phyloP scores from a whole-genome alignment of 192 early-diverging fungal genomes.

The Backusella luteola region DNA sequence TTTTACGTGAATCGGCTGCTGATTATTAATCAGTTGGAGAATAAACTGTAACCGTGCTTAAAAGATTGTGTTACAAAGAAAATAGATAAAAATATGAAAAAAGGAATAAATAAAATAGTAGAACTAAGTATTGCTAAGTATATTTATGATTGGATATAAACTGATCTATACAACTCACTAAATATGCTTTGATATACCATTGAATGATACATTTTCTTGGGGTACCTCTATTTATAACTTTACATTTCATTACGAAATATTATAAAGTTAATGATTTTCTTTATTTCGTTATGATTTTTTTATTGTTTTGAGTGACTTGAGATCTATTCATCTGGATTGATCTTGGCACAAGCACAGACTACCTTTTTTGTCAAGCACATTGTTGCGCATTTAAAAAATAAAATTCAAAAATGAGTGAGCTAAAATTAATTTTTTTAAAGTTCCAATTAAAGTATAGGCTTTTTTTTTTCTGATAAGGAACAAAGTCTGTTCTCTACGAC shows the following conservation, averaged over 20 bases:
- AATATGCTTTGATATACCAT: not conserved
- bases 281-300: not conserved
- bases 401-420: not conserved
- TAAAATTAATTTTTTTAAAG: not conserved
- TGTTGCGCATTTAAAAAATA: not conserved
- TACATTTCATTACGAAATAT: not conserved
- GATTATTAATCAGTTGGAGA: not conserved
- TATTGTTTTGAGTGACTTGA: not conserved
- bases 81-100: not conserved
- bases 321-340: not conserved
- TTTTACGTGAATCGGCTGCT: not conserved
- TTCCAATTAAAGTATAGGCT: not conserved
- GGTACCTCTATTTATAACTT: not conserved
- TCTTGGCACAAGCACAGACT: conserved; percentile 6
- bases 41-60: not conserved
- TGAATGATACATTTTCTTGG: not conserved
- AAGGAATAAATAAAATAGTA: not conserved
- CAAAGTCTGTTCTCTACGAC: no score
- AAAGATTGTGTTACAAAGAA: not conserved
- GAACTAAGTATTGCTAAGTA: not conserved
- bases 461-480: not conserved
- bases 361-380: not conserved
- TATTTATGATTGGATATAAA: not conserved
- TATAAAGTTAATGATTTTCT: not conserved
- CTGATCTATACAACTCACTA: not conserved